Evolutionary conservation across 306 rosid species (phyloP).

Genomic region (Bauhinia variegata): DNA sequence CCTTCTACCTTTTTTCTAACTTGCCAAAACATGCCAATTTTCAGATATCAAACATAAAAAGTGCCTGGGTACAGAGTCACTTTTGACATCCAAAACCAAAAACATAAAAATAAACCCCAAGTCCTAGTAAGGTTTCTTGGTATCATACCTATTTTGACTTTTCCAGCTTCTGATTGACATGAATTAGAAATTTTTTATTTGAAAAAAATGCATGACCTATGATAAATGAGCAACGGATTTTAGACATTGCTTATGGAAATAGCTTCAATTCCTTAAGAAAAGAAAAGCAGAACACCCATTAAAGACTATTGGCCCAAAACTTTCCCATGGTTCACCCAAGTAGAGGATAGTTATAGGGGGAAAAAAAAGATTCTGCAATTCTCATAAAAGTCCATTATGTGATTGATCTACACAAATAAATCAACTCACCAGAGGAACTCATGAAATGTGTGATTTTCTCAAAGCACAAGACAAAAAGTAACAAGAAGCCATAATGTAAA

Average conservation of each 20-base stretch:
- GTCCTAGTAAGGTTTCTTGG: not conserved
- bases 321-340: no score
- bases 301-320: no score
- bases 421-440: no score
- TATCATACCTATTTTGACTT: conserved; percentile 1
- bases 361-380: no score
- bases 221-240: conserved; percentile 13
- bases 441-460: no score
- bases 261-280: no score
- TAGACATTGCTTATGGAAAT: not conserved
- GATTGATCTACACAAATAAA: no score
- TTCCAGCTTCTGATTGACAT: not conserved
- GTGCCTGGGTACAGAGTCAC: not conserved
- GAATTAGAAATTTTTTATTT: not conserved
- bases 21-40: conserved; percentile 1
- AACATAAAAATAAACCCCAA: no score
- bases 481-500: not conserved
- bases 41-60: not conserved
- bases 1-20: not conserved
- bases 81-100: not conserved
- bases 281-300: no score
- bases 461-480: no score
- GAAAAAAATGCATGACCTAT: not conserved
- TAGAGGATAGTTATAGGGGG: no score
- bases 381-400: no score